phyloP scores from a whole-genome alignment of 2,329 filamentous ascomycete species.

The Aspergillus chevalieri region DNA sequence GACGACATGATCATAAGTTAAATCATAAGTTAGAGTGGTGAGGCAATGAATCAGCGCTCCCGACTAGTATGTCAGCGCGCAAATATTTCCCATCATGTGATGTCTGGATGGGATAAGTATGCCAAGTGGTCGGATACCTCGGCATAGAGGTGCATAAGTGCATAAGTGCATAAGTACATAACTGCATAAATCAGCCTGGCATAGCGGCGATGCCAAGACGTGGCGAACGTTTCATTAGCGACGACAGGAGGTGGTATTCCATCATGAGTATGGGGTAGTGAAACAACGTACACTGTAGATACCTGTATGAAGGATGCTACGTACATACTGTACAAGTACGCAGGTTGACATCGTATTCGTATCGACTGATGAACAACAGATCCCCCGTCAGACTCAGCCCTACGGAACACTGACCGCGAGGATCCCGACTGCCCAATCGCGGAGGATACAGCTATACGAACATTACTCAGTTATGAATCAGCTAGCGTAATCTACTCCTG shows the following conservation, averaged over 20 bases:
- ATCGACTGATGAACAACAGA: neutral
- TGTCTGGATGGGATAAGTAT: too few species aligned
- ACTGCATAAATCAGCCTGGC: neutral
- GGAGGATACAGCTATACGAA: too few species aligned
- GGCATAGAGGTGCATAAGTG: neutral
- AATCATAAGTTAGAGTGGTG: neutral
- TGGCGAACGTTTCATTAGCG: neutral
- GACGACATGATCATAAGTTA: neutral
- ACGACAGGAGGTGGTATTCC: too few species aligned
- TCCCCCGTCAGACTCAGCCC: neutral
- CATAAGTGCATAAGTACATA: neutral
- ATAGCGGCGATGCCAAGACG: neutral
- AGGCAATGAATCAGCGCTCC: too few species aligned
- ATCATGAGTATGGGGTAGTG: too few species aligned
- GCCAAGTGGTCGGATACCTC: neutral
- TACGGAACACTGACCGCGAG: neutral
- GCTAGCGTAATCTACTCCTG: too few species aligned
- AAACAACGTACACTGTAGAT: neutral
- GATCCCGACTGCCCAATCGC: neutral
- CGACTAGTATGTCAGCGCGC: too few species aligned
- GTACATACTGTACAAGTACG: too few species aligned
- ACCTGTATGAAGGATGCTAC: neutral
- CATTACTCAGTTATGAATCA: too few species aligned
- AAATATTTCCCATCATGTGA: too few species aligned
- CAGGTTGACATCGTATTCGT: neutral